Base-by-base conservation (phyloP, 2,329 filamentous ascomycete genomes). In the Sclerotinia sclerotiorum region DNA sequence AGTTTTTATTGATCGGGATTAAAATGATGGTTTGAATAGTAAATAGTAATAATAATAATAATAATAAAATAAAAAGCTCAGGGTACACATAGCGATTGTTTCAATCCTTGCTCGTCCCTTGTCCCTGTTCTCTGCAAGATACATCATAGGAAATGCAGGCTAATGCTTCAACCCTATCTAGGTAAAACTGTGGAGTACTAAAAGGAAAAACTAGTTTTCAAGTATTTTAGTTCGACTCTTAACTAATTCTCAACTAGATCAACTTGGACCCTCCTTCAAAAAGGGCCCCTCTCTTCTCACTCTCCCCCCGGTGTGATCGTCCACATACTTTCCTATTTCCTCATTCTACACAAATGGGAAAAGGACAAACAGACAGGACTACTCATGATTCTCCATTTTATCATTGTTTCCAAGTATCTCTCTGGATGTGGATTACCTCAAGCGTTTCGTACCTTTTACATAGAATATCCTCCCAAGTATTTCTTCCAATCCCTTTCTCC, bases 271-370 rank as follows among this genome's bases (percentile, higher is more conserved):
- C 49, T 64, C 27, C 39, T 55, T 55, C 39, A 48, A 49, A 51
- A 54, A 46, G 49, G 55, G 19, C 54, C 21, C 65, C 13, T 61
- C 32, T 39, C 15, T 17, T 7, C 6, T 13, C 42, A 42, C 39
- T 8, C 35, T 11, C 10, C 35, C 65, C 73, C 69, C 56, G 56
- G 69, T 70, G 66, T 69, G 74, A 75, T 75, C 72, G 67, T 60
- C 73, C 69, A 69, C 68, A 73, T 69, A 71, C 69, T 70, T 49
- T 74, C 71, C 72, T 72, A 54, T 55, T 70, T 71, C 54, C 67
- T 70, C 68, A 17, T 42, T 42, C 39, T 42, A 42, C 39, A 15
- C 48, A 29, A 48, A 4, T 48, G 8, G 35, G 32, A 44, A 39
- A 29, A 42, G n/a, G 29, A 65, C 69, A 39, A 39, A 64, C 58